phyloP scores from a whole-genome alignment of 805 yeast species.

The Groenewaldozyma tartarivorans region DNA sequence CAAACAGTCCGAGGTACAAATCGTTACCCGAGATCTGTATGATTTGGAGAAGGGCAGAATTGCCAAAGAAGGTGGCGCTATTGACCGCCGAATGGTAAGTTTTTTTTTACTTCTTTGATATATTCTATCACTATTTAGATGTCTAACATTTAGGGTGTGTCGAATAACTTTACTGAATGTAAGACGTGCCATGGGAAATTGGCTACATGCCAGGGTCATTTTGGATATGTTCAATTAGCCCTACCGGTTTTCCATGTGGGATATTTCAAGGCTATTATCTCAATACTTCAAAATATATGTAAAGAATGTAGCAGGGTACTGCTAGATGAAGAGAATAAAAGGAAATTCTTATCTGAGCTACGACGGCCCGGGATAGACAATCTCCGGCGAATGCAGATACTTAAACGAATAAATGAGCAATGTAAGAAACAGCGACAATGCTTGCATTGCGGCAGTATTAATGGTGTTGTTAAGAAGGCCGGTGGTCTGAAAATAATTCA shows the following conservation, averaged over 20 bases:
- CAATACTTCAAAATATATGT: constrained; percentile 83
- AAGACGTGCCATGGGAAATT: constrained; percentile 83
- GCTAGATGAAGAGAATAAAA: constrained; percentile 61
- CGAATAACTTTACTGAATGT: constrained; percentile 79
- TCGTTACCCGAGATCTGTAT: constrained; percentile 81
- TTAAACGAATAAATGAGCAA: constrained; percentile 79
- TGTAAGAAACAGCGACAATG: constrained; percentile 94
- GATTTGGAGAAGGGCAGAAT: constrained; percentile 82
- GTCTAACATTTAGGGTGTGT: constrained; percentile 47
- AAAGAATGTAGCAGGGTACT: constrained; percentile 76
- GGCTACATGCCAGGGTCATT: constrained; percentile 96
- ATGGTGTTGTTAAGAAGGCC: constrained; percentile 96
- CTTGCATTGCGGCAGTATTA: constrained; percentile 72
- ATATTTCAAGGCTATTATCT: constrained; percentile 83
- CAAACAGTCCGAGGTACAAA: constrained; percentile 91
- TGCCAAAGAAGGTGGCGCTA: constrained; percentile 79
- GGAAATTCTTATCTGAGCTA: constrained; percentile 64
- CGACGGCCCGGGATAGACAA: constrained; percentile 86
- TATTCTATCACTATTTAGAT: no score
- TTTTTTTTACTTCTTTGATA: no score
- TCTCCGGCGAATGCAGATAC: constrained; percentile 78
- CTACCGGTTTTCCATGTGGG: constrained; percentile 97
- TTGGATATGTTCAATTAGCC: constrained; percentile 89
- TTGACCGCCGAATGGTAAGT: constrained; percentile 68
- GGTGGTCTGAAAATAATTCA: constrained; percentile 94